These are phyloP conservation scores for Epicoccum sorghinum DNA, from an alignment of 2,329 filamentous ascomycete genomes.

Conservation along the genomic window DNA sequence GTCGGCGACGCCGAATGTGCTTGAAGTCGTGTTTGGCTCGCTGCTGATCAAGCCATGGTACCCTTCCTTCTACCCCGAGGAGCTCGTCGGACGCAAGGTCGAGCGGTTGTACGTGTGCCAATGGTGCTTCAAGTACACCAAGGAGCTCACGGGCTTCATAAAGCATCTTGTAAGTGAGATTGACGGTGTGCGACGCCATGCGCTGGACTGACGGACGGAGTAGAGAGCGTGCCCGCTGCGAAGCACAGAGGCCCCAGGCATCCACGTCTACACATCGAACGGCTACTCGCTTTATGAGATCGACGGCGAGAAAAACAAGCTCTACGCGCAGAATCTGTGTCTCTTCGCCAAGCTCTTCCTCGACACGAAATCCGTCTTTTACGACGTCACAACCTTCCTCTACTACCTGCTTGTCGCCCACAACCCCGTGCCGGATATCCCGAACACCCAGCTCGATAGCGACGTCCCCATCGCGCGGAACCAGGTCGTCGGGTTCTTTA, in stretches of 20 bases:
- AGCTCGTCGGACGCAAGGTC: constrained; percentile 55
- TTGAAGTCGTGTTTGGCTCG: constrained; percentile 84
- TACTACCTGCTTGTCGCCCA: constrained; percentile 91
- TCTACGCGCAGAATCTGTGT: constrained; percentile 94
- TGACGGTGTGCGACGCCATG: too few relatives aligned
- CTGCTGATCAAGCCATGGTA: constrained; percentile 90
- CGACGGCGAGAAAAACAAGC: constrained; percentile 83
- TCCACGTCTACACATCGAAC: constrained; percentile 76
- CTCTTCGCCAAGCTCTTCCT: constrained; percentile 97
- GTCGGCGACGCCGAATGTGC: constrained; percentile 69
- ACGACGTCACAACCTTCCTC: constrained; percentile 91
- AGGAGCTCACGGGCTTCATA: constrained; percentile 56
- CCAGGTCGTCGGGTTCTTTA: constrained; percentile 93
- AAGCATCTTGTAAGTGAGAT: constrained; percentile 47
- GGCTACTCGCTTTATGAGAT: constrained; percentile 91
- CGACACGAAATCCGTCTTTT: constrained; percentile 98
- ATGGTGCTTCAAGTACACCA: constrained; percentile 93
- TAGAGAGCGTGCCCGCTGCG: constrained; percentile 54
- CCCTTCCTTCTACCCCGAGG: constrained; percentile 83
- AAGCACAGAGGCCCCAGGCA: constrained; percentile 64
- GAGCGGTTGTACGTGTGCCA: constrained; percentile 81
- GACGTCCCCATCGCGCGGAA: constrained; percentile 13
- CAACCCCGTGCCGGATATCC: constrained; percentile 51
- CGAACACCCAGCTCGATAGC: constrained; percentile 34
- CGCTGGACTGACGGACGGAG: constrained; percentile 4